A percentile compares a stretch with the other conserved stretches of the same genome.
phyloP scores from a whole-genome alignment of 805 yeast species.

The Lipomyces orientalis region DNA sequence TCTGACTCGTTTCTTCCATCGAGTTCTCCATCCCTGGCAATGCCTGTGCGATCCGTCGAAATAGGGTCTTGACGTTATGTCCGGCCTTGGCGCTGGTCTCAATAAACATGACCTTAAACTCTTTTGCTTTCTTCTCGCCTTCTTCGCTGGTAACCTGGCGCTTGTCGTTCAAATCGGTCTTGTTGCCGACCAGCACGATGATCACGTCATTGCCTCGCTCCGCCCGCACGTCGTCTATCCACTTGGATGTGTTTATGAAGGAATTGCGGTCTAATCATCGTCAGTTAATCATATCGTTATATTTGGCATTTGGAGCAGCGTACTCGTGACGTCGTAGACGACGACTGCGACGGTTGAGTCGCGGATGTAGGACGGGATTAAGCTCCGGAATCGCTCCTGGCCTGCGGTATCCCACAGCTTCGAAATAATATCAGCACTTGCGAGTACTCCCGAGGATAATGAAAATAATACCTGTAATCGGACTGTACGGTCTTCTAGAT shows the following conservation, averaged over 20 bases:
- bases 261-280: slow-evolving; percentile 57
- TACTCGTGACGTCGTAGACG: slow-evolving; percentile 90
- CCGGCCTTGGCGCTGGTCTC: slow-evolving; percentile 97
- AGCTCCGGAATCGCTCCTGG: slow-evolving; percentile 91
- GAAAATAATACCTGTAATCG: slow-evolving; percentile 65
- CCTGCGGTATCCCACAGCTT: slow-evolving; percentile 88
- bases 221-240: slow-evolving; percentile 93
- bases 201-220: slow-evolving; percentile 92
- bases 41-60: slow-evolving; percentile 87
- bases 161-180: slow-evolving; percentile 79
- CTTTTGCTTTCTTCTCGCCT: slow-evolving; percentile 79
- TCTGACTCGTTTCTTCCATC: slow-evolving; percentile 31
- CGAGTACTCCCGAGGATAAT: neutral
- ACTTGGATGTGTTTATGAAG: slow-evolving; percentile 80
- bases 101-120: slow-evolving; percentile 77
- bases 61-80: slow-evolving; percentile 86
- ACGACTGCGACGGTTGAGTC: slow-evolving; percentile 97
- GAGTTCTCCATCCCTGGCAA: slow-evolving; percentile 75
- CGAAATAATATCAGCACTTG: neutral
- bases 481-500: slow-evolving; percentile 92
- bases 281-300: slow-evolving; percentile 79
- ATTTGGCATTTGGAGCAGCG: slow-evolving; percentile 74
- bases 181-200: slow-evolving; percentile 90
- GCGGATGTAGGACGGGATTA: slow-evolving; percentile 93
- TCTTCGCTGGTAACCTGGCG: slow-evolving; percentile 89